Base-by-base conservation (phyloP, 176 grass and related monocot species). In the Triticum urartu region DNA sequence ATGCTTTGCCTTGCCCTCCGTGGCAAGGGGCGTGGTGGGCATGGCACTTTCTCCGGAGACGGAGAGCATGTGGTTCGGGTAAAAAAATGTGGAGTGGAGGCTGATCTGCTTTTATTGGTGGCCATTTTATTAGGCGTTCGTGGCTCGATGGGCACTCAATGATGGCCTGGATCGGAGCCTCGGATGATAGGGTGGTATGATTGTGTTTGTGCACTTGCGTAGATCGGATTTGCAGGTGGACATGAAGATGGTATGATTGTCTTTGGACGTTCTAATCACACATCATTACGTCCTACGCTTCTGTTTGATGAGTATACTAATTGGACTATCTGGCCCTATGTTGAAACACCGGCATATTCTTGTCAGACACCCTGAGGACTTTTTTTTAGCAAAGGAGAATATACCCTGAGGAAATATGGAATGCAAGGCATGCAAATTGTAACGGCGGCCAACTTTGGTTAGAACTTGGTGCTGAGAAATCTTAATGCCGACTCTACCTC, bases 161-260 rank as follows among this genome's bases (percentile, higher is more conserved):
- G 28, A 11, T 73, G 65, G 79, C 11, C 39, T 64, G 35, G 79
- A n/a, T 81, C 6, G 33, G 42, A 39, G 40, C 20, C n/a, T 42
- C 17, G 24, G 60, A 15, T 64, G 39, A 74, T 87, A 39, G 21
- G 10, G 47, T 48, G 30, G 8, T 28, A 32, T 64, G 26, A 73
- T 35, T 81, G 17, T 67, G 70, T 5, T 5, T 21, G 50, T 59
- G 25, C 62, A 69, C 70, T 82, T 38, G 11, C 88, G 38, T 82
- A 62, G 71, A 81, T 82, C 60, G 26, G 34, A 77, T 69, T 77
- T 59, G 24, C 56, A 72, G 79, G 54, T 56, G 54, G 72, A 2
- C 54, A 21, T 2, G 18, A 21, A 21, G 54, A 21, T 54, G 50
- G 43, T 58, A 59, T 59, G 56, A 35, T 68, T 38, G 14, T 72